Percentiles rank a stretch among this genome's conserved stretches.
Conservation (phyloP, 2,329 filamentous ascomycete species). For the Leptographium wingfieldii region DNA sequence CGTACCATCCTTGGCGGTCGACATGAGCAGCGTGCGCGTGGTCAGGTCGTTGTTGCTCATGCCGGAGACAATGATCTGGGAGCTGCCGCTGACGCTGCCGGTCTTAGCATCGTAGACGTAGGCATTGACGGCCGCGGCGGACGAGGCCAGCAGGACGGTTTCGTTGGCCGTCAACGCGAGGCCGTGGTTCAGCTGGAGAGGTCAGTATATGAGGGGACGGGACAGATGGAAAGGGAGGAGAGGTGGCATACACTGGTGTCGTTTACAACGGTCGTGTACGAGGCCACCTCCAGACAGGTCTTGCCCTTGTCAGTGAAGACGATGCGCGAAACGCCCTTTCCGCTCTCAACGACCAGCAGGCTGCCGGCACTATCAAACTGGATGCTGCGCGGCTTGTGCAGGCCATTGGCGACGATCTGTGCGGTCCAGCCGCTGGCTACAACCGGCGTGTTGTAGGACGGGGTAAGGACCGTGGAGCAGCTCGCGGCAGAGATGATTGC, state of each 20-base stretch:
- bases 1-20: conserved; percentile 23
- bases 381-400: conserved; percentile 29
- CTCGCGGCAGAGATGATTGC: conserved; percentile 7
- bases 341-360: conserved; percentile 32
- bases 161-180: conserved; percentile 40
- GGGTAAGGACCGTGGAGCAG: conserved; percentile 24
- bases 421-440: conserved; percentile 21
- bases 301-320: conserved; percentile 27
- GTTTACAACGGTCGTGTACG: conserved; percentile 24
- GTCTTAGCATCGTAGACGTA: conserved; percentile 51
- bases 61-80: conserved; percentile 43
- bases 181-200: conserved; percentile 39
- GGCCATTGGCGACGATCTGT: conserved; percentile 20
- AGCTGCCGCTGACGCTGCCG: conserved; percentile 27
- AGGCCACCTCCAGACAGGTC: conserved; percentile 26
- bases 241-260: conserved; percentile 20
- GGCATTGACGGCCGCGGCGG: conserved; percentile 42
- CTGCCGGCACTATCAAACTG: conserved; percentile 31
- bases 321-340: conserved; percentile 29
- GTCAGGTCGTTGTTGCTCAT: conserved; percentile 48
- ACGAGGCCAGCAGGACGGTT: conserved; percentile 44
- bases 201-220: not conserved
- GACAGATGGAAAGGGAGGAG: too few species aligned
- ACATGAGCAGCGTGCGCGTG: conserved; percentile 54
- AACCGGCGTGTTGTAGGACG: conserved; percentile 18